Evolutionary conservation across 441 rosid species (phyloP).

Genomic region (Macaranga tanarius): DNA sequence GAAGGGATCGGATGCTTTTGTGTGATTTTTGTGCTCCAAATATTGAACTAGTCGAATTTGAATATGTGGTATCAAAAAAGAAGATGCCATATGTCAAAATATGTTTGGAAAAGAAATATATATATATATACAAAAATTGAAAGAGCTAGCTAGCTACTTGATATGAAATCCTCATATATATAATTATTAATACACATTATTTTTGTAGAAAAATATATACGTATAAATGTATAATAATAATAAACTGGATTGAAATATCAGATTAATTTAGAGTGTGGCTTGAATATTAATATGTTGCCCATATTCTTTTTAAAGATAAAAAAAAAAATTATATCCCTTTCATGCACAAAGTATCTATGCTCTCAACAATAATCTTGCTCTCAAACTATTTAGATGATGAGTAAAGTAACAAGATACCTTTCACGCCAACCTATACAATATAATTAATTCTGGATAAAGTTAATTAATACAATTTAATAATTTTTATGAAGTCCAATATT

Average conservation of each 20-base stretch:
- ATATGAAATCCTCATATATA: conserved; percentile 24
- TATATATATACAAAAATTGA: neutral
- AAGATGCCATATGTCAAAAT: conserved; percentile 40
- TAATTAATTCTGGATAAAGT: neutral
- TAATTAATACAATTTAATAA: neutral
- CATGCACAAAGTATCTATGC: conserved; percentile 1
- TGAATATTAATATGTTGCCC: neutral
- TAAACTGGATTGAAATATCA: conserved; percentile 19
- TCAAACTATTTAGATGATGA: neutral
- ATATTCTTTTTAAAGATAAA: neutral
- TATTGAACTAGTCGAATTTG: conserved; percentile 23
- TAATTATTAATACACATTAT: conserved; percentile 7
- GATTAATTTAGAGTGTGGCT: conserved; percentile 22
- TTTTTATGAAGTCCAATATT: neutral
- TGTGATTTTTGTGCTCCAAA: conserved; percentile 22
- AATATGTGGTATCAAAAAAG: conserved; percentile 29
- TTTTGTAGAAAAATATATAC: conserved; percentile 35
- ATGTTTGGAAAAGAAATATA: conserved; percentile 15
- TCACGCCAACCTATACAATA: neutral
- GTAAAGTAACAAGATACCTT: neutral
- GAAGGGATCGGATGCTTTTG: conserved; percentile 16
- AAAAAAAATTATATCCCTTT: neutral
- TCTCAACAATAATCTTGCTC: neutral
- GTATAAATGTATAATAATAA: conserved; percentile 12
- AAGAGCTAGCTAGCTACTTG: neutral